Evolutionary conservation across 225 moss, liverwort and hornwort species (phyloP).

Genomic region (Polytrichum formosum): DNA sequence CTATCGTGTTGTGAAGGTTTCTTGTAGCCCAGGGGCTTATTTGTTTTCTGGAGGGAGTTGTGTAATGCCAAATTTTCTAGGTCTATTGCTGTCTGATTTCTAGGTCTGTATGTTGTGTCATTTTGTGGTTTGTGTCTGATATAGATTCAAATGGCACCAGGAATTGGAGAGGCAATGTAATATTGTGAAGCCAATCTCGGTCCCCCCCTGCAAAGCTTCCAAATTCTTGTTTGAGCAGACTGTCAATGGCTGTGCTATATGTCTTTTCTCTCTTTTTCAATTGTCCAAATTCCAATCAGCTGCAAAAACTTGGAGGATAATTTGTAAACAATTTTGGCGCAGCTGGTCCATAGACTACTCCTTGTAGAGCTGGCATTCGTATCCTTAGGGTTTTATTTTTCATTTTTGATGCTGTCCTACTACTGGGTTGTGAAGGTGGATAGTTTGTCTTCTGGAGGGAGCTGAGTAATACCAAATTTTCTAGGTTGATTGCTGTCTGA

Average conservation of each 20-base stretch:
- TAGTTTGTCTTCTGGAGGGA: background rate
- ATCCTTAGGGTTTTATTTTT: conserved; percentile 7
- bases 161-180: too few relatives aligned
- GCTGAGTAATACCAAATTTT: too few relatives aligned
- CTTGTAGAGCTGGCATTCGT: conserved; percentile 81
- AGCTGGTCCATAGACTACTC: conserved; percentile 52
- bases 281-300: background rate
- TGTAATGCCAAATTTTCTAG: too few relatives aligned
- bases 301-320: background rate
- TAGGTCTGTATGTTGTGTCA: background rate
- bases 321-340: conserved; percentile 35
- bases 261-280: background rate
- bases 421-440: too few relatives aligned
- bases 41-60: too few relatives aligned
- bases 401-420: too few relatives aligned
- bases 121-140: background rate
- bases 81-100: background rate
- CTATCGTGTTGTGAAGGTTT: too few relatives aligned
- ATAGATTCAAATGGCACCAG: background rate
- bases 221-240: background rate
- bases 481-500: background rate
- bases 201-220: too few relatives aligned
- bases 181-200: background rate
- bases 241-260: background rate
- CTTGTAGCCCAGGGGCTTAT: too few relatives aligned